A percentile compares a stretch with the other conserved stretches of the same genome.
These are phyloP conservation scores for Ceratocystis colombiana DNA, from an alignment of 2,329 filamentous ascomycete species.

Conservation along the genomic window DNA sequence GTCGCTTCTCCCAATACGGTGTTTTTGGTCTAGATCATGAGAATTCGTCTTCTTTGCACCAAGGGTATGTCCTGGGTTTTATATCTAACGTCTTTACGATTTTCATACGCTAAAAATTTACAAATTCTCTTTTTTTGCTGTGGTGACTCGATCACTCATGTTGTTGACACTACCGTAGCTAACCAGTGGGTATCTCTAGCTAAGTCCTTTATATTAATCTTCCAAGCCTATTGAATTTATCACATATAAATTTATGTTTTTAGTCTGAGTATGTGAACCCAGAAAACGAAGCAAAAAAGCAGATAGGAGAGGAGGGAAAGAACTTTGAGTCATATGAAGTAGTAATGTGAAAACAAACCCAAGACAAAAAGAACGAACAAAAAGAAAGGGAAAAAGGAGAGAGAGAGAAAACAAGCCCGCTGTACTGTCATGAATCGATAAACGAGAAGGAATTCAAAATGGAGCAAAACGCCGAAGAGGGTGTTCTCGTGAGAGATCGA, in stretches of 20 bases:
- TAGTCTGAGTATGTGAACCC: neutral
- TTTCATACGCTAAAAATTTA: neutral
- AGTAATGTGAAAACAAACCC: neutral
- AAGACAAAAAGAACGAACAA: neutral
- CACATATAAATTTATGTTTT: neutral
- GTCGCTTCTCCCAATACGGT: neutral
- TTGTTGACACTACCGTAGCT: no score
- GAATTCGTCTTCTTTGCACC: neutral
- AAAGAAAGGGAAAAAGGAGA: neutral
- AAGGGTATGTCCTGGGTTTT: neutral
- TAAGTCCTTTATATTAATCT: neutral
- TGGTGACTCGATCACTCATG: neutral
- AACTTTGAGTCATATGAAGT: neutral
- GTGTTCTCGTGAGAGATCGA: constrained; percentile 12
- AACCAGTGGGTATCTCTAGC: neutral
- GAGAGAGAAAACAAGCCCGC: neutral
- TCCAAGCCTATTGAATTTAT: neutral
- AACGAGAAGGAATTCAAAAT: constrained; percentile 8
- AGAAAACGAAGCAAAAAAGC: neutral
- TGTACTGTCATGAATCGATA: constrained; percentile 12
- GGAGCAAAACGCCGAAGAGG: constrained; percentile 2
- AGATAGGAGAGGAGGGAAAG: neutral
- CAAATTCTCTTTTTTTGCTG: neutral
- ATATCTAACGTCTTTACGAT: constrained; percentile 10
- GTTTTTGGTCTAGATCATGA: neutral